Base-by-base conservation (phyloP, 177 flowering plant genomes). In the Vitis hybrid region DNA sequence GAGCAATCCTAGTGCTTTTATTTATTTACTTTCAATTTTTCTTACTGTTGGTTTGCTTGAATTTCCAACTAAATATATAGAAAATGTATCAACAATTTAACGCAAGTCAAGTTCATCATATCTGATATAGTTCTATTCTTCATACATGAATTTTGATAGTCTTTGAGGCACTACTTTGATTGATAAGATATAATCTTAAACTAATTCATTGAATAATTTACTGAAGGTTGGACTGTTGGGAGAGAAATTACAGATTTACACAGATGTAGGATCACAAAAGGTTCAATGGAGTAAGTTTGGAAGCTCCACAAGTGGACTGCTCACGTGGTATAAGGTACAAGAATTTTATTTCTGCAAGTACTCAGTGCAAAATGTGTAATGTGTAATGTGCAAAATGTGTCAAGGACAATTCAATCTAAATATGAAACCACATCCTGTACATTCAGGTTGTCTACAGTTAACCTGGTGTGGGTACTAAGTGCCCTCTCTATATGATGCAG, bases 311-410 rank as follows among this genome's bases (percentile, higher is more conserved):
- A 13, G 50, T 45, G 74, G 65, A 50, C 77, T 70, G 31, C 82
- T 83, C 13, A 79, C 76, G 68, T 87, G 91, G 91, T 85, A 85
- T 62, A 87, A 84, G 91, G 90, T 85, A 78, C 12, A 63, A 26
- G 66, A 69, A 3, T 3, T 60, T 45, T 22, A 5, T 14, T 3
- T 67, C 12, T 55, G 55, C 49, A 52, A 6, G 14, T 19, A 22
- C 12, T 18, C 19, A 22, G 12, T 26, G 18, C n/a, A 2, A 57
- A 57, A n/a, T 57, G 29, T 26, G 4, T 26, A 26, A 26, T 57
- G n/a, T 57, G 60, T 16, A 16, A 57, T 61, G 19, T 14, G 50
- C 64, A 13, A 61, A 61, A 53, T 14, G 15, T 53, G 16, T 53
- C 56, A 1, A 53, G 15, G 56, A 53, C 55, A 22, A 66, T 14